Evolutionary conservation across 2,329 filamentous ascomycete species (phyloP).

Genomic region (Sarocladium brachiariae): DNA sequence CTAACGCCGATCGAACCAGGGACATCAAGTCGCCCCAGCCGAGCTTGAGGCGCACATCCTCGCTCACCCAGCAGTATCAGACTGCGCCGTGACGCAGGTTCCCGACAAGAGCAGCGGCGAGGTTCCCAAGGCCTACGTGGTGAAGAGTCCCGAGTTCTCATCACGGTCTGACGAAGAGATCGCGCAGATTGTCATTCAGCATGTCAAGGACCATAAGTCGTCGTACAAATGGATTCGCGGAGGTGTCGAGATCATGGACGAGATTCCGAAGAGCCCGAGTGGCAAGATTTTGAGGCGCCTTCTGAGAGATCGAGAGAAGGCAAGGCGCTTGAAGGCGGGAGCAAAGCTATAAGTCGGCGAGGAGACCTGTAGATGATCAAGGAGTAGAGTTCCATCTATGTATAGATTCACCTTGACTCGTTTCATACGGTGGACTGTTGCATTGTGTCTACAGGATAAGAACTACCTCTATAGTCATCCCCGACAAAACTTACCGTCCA

Average conservation of each 20-base stretch:
- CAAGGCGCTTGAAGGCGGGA: slow-evolving; percentile 50
- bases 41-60: slow-evolving; percentile 69
- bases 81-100: slow-evolving; percentile 65
- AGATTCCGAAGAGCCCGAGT: slow-evolving; percentile 63
- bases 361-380: too few species aligned
- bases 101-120: slow-evolving; percentile 49
- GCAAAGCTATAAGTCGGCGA: slow-evolving; percentile 45
- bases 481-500: slow-evolving; percentile 7
- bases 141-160: slow-evolving; percentile 34
- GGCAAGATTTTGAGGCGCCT: slow-evolving; percentile 63
- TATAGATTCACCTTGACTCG: too few species aligned
- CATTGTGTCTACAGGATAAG: too few species aligned
- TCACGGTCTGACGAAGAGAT: slow-evolving; percentile 44
- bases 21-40: slow-evolving; percentile 68
- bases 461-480: slow-evolving; percentile 10
- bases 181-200: slow-evolving; percentile 42
- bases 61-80: slow-evolving; percentile 59
- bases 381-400: too few species aligned
- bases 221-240: slow-evolving; percentile 59
- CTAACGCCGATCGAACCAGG: slow-evolving; percentile 30
- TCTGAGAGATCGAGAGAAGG: slow-evolving; percentile 64
- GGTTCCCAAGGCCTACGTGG: slow-evolving; percentile 53
- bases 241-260: slow-evolving; percentile 52
- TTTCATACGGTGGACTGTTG: too few species aligned
- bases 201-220: slow-evolving; percentile 57